Evolutionary conservation across 2,329 filamentous ascomycete genomes (phyloP), one percentile per base, ranked within the genome.

Genomic region (Ramularia collo-cygni): DNA sequence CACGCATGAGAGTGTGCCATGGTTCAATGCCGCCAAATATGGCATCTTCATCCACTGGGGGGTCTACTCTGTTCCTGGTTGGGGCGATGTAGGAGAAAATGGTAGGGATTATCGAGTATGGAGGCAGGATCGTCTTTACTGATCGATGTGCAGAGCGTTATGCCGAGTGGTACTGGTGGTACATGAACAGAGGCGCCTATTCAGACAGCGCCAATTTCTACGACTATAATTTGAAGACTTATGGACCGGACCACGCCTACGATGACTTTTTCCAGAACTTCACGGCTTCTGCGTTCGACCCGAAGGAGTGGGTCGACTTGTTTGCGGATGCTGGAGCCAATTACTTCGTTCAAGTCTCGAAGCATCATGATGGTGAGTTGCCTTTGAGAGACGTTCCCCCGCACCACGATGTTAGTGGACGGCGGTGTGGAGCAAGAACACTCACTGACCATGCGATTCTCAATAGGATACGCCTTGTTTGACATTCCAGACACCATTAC

Each of bases 41-140:
- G 75, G 76, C 1, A 78, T 79, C 27, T 78, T 79, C 50, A 73
- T 78, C 28, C 75, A 78, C 44, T 78, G 75, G 56, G 75, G 75
- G 0, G 61, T 68, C 0, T 79, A 76, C 47, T 58, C 71, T 0
- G 74, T 77, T 1, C 70, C 75, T 0, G 74, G 68, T 3, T 79
- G 74, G 73, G 75, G 75, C 2, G 67, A 68, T 29, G 47, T 48
- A 2, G 55, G 56, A 7, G 46, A 58, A 3, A 63, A 65, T 35
- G 68, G 68, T 46, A 54, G 48, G 17, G 68, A 64, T 40, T 0
- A 63, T 66, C 48, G 66, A 63, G 64, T 61, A 44, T 15, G 42
- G 38, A 33, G 34, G 24, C 28, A 6, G n/a, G 4, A 33, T 24
- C 4, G 9, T 31, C 9, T 4, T n/a, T 12, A 27, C 18, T 27